These are phyloP conservation scores for Choanephora cucurbitarum DNA, from an alignment of 371 early-diverging fungal genomes.

Conservation along the genomic window DNA sequence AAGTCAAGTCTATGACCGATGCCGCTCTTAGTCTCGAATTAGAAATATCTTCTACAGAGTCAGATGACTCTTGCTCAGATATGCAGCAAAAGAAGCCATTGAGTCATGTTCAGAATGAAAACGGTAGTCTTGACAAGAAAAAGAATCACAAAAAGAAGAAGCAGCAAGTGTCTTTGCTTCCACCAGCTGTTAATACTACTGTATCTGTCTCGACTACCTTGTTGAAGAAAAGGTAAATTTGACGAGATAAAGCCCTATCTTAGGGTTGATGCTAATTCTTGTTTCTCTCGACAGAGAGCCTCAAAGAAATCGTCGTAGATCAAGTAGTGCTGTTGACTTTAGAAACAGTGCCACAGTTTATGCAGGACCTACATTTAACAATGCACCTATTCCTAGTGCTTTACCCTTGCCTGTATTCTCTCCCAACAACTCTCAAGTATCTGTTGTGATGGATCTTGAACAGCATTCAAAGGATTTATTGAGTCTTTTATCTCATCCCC, in stretches of 20 bases:
- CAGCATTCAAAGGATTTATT: conserved; percentile 35
- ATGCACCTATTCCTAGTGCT: conserved; percentile 72
- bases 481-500: conserved; percentile 25
- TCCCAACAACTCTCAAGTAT: conserved; percentile 5
- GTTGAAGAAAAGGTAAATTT: background rate
- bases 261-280: background rate
- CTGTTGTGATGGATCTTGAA: conserved; percentile 10
- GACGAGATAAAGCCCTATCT: background rate
- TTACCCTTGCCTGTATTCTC: conserved; percentile 75
- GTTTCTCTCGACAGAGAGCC: background rate
- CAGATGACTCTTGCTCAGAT: conserved; percentile 11
- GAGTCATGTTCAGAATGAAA: background rate
- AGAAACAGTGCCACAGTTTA: conserved; percentile 40
- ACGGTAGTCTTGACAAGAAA: background rate
- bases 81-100: background rate
- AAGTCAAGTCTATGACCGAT: conserved; percentile 22
- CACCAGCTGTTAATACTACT: background rate
- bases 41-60: conserved; percentile 13
- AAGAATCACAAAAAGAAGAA: conserved; percentile 3
- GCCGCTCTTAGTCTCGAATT: conserved; percentile 13
- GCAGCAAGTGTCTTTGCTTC: background rate
- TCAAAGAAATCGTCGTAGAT: conserved; percentile 14
- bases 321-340: conserved; percentile 19
- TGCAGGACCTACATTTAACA: conserved; percentile 81
- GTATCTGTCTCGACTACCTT: background rate